Base-by-base conservation (phyloP, 306 rosid genomes). In the Prunus mume region DNA sequence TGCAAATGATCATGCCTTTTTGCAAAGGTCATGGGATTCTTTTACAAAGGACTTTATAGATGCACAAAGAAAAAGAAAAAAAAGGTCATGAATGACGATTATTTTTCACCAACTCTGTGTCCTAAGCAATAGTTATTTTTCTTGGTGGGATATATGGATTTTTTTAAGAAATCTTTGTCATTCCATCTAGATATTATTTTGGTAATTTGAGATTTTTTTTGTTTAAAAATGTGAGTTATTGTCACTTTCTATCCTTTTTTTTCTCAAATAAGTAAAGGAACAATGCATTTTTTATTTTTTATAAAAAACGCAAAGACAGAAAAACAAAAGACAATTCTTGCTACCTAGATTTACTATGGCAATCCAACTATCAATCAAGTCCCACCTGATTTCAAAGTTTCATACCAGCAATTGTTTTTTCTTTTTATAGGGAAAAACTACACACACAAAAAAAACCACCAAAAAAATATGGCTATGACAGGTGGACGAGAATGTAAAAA, bases 11-110 rank as follows among this genome's bases (percentile, higher is more conserved):
- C 17, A n/a, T 64, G 74, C 13, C 82, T 28, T 64, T 49, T 58
- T 61, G 13, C 13, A 50, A 46, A 60, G 67, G 14, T 78, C 80
- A 56, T 58, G 50, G 78, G 67, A 63, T 51, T 56, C 69, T 57
- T 66, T 78, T 77, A 32, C 43, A 4, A 2, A 6, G 10, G 25
- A 51, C 61, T 54, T 38, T 38, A 38, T 7, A 38, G 43, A 38
- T 38, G 43, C 43, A 38, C 9, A 38, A 7, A 38, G 43, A 38
- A 38, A 38, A 38, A 38, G 9, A 19, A 55, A 38, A 30, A 72
- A 49, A 50, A 67, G 38, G 58, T 71, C 34, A 27, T 65, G 61
- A 68, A 63, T 30, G 78, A 57, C 5, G 14, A 56, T 30, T 28
- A 22, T 73, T 30, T 43, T 34, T 34, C 41, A 34, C 41, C 41